These are phyloP conservation scores for Grosmannia serpens DNA, from an alignment of 2,329 filamentous ascomycete species.

Conservation along the genomic window DNA sequence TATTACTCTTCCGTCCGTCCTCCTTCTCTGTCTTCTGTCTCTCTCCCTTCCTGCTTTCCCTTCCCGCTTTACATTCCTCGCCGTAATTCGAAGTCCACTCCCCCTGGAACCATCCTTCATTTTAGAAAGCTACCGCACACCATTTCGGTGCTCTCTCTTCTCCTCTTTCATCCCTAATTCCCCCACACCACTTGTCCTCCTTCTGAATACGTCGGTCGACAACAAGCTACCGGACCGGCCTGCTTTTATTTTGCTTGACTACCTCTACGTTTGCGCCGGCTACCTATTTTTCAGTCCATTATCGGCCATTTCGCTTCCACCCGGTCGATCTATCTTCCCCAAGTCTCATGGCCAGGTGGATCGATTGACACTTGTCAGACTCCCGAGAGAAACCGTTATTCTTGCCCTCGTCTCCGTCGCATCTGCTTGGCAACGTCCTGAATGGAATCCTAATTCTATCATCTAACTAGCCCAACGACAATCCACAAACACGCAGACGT, in stretches of 20 bases:
- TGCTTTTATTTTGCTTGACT: not conserved
- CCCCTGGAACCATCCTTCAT: not conserved
- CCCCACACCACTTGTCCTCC: too few species aligned
- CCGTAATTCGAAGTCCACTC: not conserved
- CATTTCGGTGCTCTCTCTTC: not conserved
- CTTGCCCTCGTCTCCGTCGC: not conserved
- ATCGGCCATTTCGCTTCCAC: not conserved
- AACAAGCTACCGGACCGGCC: not conserved
- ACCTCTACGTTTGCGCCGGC: not conserved
- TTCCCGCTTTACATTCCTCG: not conserved
- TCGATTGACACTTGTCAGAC: not conserved
- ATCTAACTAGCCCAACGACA: not conserved
- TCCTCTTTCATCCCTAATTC: not conserved
- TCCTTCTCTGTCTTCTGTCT: not conserved
- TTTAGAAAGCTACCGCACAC: not conserved
- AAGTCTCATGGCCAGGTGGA: not conserved
- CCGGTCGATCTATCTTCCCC: not conserved
- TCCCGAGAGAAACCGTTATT: not conserved
- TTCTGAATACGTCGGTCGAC: not conserved
- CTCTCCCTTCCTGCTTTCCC: not conserved
- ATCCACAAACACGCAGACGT: not conserved
- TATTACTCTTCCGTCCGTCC: not conserved
- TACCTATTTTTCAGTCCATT: too few species aligned
- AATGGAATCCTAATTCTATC: not conserved
- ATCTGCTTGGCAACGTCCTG: not conserved